Evolutionary conservation across 2,329 filamentous ascomycete species (phyloP), one percentile per base, ranked within the genome.

Genomic region (Seiridium cupressi): DNA sequence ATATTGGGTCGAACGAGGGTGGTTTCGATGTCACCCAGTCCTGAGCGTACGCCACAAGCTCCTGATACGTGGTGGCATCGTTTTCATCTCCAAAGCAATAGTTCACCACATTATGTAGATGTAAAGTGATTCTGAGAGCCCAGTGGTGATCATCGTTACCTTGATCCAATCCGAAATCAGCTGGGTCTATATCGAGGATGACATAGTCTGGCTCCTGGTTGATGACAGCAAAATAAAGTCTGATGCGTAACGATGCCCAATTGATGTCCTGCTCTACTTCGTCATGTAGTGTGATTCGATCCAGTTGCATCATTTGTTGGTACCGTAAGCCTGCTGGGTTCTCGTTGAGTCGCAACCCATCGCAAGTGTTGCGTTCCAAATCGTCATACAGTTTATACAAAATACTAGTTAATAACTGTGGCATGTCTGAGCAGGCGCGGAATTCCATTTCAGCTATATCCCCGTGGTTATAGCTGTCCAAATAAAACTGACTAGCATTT

Each of bases 1-100:
- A 67, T 1, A 72, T 63, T 1, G 70, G 69, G 0, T 58, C 60
- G 36, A 70, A 72, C 0, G 68, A 68, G 6, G 63, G 60, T 5
- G 70, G 69, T 1, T 65, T 69, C 4, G 64, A 59, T 6, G 55
- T 34, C 40, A 65, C 67, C 69, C 70, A 72, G 1, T 55, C 58
- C 0, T 66, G 57, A 0, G 64, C 61, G n/a, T 69, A 66, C n/a
- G 55, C 59, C 0, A 66, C 57, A 1, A 72, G 55, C 4, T 55
- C 34, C 5, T 65, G 62, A 10, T 71, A 71, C 0, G 61, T 61
- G 1, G 61, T 54, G 0, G 62, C 49, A 36, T 62, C 62, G 46
- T 60, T 63, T 2, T 63, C 63, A 0, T 63, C 62, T 1, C 66
- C 66, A 11, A 69, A 71, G 31, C 69, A 72, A 59, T 67, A 70